A percentile compares a stretch with the other conserved stretches of the same genome.
Evolutionary conservation across 495 filamentous ascomycete species (phyloP).

Genomic region (Lasiosphaeriaceae sp.): DNA sequence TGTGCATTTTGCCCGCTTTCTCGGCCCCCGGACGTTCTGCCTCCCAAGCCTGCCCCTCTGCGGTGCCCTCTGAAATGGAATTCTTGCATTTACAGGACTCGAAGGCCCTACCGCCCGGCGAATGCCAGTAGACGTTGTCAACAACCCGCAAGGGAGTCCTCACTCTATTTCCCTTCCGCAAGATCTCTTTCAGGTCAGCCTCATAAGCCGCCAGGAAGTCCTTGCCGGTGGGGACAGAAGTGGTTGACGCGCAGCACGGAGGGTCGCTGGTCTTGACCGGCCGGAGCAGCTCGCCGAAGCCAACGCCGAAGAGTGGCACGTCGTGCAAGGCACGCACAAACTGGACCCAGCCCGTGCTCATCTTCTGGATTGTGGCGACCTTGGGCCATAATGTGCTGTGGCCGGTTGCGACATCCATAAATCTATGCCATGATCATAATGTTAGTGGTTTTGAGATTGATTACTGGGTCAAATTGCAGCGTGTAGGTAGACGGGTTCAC

Average conservation of each 20-base stretch:
- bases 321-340: constrained; percentile 30
- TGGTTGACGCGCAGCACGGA: constrained; percentile 3
- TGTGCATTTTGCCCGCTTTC: no score
- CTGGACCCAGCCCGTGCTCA: constrained; percentile 34
- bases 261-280: constrained; percentile 2
- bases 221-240: constrained; percentile 1
- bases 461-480: no score
- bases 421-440: no score
- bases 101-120: not conserved
- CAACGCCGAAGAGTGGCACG: constrained; percentile 32
- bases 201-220: constrained; percentile 23
- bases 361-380: constrained; percentile 14
- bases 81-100: constrained; percentile 9
- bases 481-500: constrained; percentile 20
- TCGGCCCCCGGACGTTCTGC: no score
- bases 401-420: constrained; percentile 26
- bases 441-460: no score
- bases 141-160: constrained; percentile 20
- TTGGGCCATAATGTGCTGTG: constrained; percentile 7
- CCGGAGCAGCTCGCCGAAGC: constrained; percentile 33
- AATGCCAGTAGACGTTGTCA: constrained; percentile 22
- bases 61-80: not conserved
- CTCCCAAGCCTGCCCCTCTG: not conserved
- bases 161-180: constrained; percentile 10
- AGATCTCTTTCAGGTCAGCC: not conserved